Conservation (phyloP, 805 yeast species). For the Wickerhamomyces subpelliculosus region DNA sequence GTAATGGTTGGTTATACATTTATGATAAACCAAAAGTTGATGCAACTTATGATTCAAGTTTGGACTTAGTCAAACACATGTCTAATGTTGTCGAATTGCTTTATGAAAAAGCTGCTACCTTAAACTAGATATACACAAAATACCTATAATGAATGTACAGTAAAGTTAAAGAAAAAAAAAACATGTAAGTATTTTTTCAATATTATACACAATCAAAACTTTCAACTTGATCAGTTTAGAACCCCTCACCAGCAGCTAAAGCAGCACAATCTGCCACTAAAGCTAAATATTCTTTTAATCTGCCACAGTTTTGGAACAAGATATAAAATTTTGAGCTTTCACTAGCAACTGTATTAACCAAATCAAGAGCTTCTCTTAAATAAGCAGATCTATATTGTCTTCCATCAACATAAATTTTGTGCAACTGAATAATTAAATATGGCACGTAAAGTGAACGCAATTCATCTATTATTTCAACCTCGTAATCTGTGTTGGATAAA, state of each 20-base stretch:
- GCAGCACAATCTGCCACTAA: constrained; percentile 54
- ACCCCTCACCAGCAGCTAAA: constrained; percentile 39
- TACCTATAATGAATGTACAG: background rate
- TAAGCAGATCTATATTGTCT: constrained; percentile 28
- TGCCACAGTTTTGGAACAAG: constrained; percentile 52
- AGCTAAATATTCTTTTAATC: constrained; percentile 45
- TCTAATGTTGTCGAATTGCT: constrained; percentile 82
- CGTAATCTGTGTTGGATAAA: constrained; percentile 24
- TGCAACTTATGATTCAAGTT: constrained; percentile 79
- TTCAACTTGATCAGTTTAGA: constrained; percentile 5
- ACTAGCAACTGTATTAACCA: constrained; percentile 61
- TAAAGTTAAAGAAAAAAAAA: background rate
- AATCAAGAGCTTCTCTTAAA: constrained; percentile 47
- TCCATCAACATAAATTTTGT: constrained; percentile 46
- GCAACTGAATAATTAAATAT: constrained; percentile 57
- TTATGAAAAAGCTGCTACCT: constrained; percentile 86
- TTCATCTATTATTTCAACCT: constrained; percentile 37
- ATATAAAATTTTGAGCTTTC: constrained; percentile 55
- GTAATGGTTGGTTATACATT: constrained; percentile 93
- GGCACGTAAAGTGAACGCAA: constrained; percentile 71
- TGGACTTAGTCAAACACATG: constrained; percentile 82
- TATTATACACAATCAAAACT: background rate
- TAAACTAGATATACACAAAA: constrained; percentile 39
- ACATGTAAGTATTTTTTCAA: background rate
- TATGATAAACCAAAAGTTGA: constrained; percentile 87